A percentile compares a stretch with the other conserved stretches of the same genome.
phyloP scores from a whole-genome alignment of 768 basidiomycete species.

The Phanerochaete carnosa region DNA sequence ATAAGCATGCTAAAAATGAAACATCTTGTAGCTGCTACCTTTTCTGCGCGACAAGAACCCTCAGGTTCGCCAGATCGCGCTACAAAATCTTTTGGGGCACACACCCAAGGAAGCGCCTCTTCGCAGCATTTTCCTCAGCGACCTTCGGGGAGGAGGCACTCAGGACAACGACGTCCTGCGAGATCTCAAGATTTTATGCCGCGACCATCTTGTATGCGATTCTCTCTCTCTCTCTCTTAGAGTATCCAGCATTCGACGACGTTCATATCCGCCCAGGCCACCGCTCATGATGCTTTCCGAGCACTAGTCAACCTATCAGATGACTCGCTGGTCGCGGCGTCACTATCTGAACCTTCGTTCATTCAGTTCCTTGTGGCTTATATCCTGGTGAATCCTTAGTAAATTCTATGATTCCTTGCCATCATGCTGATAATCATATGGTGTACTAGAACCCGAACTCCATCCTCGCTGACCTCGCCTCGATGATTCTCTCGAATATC shows the following conservation, averaged over 20 bases:
- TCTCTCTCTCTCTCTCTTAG: not conserved
- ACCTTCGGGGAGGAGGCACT: slow-evolving; percentile 50
- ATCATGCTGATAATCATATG: too few species aligned
- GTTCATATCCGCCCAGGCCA: slow-evolving; percentile 46
- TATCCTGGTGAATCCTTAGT: slow-evolving; percentile 70
- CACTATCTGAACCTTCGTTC: slow-evolving; percentile 71
- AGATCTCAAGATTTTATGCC: slow-evolving; percentile 82
- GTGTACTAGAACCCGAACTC: slow-evolving; percentile 93
- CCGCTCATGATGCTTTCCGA: slow-evolving; percentile 93
- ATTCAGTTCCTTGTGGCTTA: slow-evolving; percentile 84
- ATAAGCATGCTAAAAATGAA: not conserved
- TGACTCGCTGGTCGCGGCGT: slow-evolving; percentile 60
- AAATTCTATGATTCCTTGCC: too few species aligned
- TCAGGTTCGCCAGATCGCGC: slow-evolving; percentile 81
- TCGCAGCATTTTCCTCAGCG: slow-evolving; percentile 71
- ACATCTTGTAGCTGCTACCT: slow-evolving; percentile 56
- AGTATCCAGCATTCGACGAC: not conserved
- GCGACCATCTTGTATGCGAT: slow-evolving; percentile 74
- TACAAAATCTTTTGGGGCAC: slow-evolving; percentile 79
- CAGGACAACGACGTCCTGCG: slow-evolving; percentile 69
- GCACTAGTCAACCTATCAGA: slow-evolving; percentile 94
- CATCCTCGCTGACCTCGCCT: slow-evolving; percentile 87
- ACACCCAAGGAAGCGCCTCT: slow-evolving; percentile 70
- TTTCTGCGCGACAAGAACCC: slow-evolving; percentile 88
- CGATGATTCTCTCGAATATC: slow-evolving; percentile 97